These are phyloP conservation scores for Hanseniaspora uvarum DNA, from an alignment of 1,139 yeast genomes.

Conservation along the genomic window DNA sequence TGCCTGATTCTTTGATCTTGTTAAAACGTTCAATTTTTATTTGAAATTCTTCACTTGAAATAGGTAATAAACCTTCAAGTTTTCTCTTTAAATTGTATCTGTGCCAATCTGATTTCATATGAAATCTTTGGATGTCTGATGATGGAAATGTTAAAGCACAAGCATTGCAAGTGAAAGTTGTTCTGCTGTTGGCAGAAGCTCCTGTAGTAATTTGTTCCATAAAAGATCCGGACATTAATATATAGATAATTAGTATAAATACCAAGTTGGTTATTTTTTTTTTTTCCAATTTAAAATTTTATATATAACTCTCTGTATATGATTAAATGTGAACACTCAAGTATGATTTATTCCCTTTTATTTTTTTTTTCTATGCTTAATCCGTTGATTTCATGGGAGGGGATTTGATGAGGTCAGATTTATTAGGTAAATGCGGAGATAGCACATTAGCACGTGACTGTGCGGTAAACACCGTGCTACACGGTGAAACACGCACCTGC, in stretches of 20 bases:
- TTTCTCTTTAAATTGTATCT: slow-evolving; percentile 83
- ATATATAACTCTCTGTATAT: too few relatives aligned
- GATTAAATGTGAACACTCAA: too few relatives aligned
- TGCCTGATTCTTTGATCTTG: slow-evolving; percentile 23
- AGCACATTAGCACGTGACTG: too few relatives aligned
- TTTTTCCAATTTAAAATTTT: too few relatives aligned
- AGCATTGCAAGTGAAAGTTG: slow-evolving; percentile 63
- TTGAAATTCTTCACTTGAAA: slow-evolving; percentile 59
- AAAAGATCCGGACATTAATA: background rate
- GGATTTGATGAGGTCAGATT: too few relatives aligned
- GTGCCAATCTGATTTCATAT: slow-evolving; percentile 96
- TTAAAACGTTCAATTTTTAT: slow-evolving; percentile 45
- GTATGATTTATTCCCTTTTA: too few relatives aligned
- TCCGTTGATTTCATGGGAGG: too few relatives aligned
- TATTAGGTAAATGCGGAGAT: too few relatives aligned
- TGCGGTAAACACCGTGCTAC: too few relatives aligned
- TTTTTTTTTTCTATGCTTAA: too few relatives aligned
- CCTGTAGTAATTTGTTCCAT: slow-evolving; percentile 1
- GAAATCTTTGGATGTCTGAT: slow-evolving; percentile 72
- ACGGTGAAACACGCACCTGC: too few relatives aligned
- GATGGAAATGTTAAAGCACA: slow-evolving; percentile 68
- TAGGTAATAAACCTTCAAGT: slow-evolving; percentile 74
- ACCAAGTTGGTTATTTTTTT: too few relatives aligned
- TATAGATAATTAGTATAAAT: background rate
- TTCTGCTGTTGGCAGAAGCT: slow-evolving; percentile 22